These are phyloP conservation scores for Sugiyamaella grinbergsii DNA, from an alignment of 1,139 yeast genomes.

Conservation along the genomic window DNA sequence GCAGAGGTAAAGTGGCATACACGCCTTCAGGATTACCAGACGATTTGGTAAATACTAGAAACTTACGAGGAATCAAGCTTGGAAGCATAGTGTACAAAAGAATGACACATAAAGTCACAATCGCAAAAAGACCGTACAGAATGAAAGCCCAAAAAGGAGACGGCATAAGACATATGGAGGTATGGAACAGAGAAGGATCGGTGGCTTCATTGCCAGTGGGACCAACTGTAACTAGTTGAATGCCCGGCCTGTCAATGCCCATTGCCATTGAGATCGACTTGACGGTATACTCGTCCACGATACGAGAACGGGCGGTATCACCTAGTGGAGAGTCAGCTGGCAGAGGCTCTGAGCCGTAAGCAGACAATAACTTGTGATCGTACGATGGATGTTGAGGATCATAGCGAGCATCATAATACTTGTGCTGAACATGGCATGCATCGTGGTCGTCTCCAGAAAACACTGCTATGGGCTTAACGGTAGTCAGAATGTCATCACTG, in stretches of 20 bases:
- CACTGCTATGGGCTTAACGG: conserved; percentile 63
- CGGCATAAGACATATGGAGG: conserved; percentile 72
- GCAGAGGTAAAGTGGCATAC: conserved; percentile 5
- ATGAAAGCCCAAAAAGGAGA: conserved; percentile 58
- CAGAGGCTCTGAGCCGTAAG: conserved; percentile 6
- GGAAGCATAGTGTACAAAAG: conserved; percentile 27
- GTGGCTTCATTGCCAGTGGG: conserved; percentile 22
- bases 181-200: conserved; percentile 43
- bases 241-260: conserved; percentile 82
- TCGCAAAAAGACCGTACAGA: conserved; percentile 35
- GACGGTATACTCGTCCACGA: conserved; percentile 71
- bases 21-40: neutral
- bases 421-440: conserved; percentile 77
- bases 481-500: conserved; percentile 57
- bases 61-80: conserved; percentile 5
- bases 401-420: conserved; percentile 39
- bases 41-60: conserved; percentile 3
- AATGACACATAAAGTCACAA: conserved; percentile 27
- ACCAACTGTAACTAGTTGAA: conserved; percentile 70
- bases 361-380: conserved; percentile 2
- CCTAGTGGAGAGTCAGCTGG: conserved; percentile 23
- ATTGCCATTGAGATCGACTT: conserved; percentile 92
- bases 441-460: conserved; percentile 98
- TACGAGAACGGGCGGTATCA: conserved; percentile 16
- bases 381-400: conserved; percentile 7